Base-by-base conservation (phyloP, 257 asterid species). In the Fraxinus quadrangulata region DNA sequence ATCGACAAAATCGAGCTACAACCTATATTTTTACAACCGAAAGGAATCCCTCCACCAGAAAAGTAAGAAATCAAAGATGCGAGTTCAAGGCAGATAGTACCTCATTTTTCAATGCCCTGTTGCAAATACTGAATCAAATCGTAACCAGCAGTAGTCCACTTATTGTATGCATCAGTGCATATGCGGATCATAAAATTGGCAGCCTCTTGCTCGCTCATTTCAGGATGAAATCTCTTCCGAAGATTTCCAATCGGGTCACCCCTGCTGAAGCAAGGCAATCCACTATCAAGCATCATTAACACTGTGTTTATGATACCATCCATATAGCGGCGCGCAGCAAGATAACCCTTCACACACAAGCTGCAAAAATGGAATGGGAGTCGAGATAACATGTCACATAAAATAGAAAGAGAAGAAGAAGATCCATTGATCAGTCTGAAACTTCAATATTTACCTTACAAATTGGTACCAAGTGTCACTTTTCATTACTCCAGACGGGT, bases 191-290 rank as follows among this genome's bases (percentile, higher is more conserved):
- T 96, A 74, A 82, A 96, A 82, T 89, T 92, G 47, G 99, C 98
- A 2, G 99, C 99, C 83, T 96, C 99, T 3, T 98, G 95, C 37
- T 96, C 99, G 28, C 89, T 93, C 99, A 96, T 92, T 80, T 96
- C 99, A 3, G 99, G 98, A 76, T 88, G 99, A 82, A 92, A 90
- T 78, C 99, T 92, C 90, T 96, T 96, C 26, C 98, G 91, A 54
- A 96, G 98, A 74, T 96, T 96, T 67, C 99, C 98, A 45, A 96
- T 90, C 6, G 99, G 98, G 39, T 96, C 98, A 2, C 98, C 98
- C 78, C 99, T 80, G 88, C 99, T 90, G 84, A 96, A 93, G 90
- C 98, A 96, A 45, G 99, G 99, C 87, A 96, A 82, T 67, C 99
- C 99, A 6, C 99, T 96, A 67, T 96, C 99, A 54, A 89, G 83